Evolutionary conservation across 2,329 filamentous ascomycete genomes (phyloP), one percentile per base, ranked within the genome.

Genomic region (Aspergillus sp.): DNA sequence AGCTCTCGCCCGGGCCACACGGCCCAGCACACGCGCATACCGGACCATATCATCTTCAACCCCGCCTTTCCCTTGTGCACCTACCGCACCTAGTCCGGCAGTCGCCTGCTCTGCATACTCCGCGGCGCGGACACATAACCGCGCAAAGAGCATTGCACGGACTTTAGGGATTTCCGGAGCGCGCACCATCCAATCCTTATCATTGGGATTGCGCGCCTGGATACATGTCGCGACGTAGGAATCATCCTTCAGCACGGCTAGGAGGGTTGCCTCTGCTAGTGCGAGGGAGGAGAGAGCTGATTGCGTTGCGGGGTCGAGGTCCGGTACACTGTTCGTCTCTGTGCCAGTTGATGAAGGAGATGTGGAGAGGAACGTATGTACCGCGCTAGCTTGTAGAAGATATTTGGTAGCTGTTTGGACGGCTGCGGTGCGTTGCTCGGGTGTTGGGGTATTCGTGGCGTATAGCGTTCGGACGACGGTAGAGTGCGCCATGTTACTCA

Each of bases 101-200:
- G 71, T 67, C 2, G 89, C 88, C 63, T 86, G 84, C 22, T 84
- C 81, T 1, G 90, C 90, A 67, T 97, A 90, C 57, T 96, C 90
- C 0, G 87, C 84, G 0, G 90, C 88, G 0, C 90, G 88, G 9
- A 97, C 78, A 64, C 90, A 97, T 6, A 97, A 74, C 1, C 91
- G 79, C 1, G 90, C 90, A 62, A 94, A 94, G 1, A 98, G 76
- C 60, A 94, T 84, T 7, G 89, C 89, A 42, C 91, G 83, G 15
- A 95, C 90, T 63, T 91, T 90, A 25, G 90, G 86, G 43, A 96
- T 88, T 44, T 89, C 83, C 0, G 91, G 89, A 0, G 89, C 81
- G 60, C 86, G 88, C 67, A 93, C 94, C 90, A 97, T 97, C 91
- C 91, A 98, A 56, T 97, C 91, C 52, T 81, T 89, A 66, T 90